Evolutionary conservation across 78 protist genomes (phyloP).

Genomic region (Dictyostelium capitatum): DNA sequence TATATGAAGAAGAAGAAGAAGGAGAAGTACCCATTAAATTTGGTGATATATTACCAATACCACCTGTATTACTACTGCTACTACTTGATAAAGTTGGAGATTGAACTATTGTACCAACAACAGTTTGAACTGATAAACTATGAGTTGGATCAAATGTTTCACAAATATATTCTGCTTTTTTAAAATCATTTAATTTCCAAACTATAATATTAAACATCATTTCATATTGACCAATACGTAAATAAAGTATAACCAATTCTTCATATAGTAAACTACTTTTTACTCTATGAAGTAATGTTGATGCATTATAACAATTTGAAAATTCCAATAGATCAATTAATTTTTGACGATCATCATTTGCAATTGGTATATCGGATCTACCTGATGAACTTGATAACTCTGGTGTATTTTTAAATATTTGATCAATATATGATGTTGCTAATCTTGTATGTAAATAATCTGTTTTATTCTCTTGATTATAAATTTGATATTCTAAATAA

Average conservation of each 20-base stretch:
- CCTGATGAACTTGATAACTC: background rate
- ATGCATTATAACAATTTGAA: slow-evolving; percentile 66
- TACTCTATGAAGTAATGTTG: background rate
- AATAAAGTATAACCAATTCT: slow-evolving; percentile 64
- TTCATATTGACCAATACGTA: slow-evolving; percentile 56
- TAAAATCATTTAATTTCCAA: slow-evolving; percentile 62
- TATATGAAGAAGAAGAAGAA: background rate
- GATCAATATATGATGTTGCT: slow-evolving; percentile 38
- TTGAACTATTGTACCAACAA: background rate
- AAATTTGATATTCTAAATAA: slow-evolving; percentile 50
- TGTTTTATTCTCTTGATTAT: slow-evolving; percentile 19
- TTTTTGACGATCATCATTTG: slow-evolving; percentile 14
- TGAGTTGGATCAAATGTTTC: slow-evolving; percentile 39
- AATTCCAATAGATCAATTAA: slow-evolving; percentile 39
- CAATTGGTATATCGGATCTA: slow-evolving; percentile 16
- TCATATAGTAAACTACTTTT: slow-evolving; percentile 35
- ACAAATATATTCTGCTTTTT: slow-evolving; percentile 63
- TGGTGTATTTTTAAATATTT: slow-evolving; percentile 1
- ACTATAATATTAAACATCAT: slow-evolving; percentile 76
- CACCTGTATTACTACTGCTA: background rate
- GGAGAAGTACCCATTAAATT: background rate
- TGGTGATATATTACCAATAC: background rate
- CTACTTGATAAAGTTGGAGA: background rate
- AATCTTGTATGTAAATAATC: slow-evolving; percentile 53
- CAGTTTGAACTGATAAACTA: slow-evolving; percentile 30